Conservation (phyloP, 164 flowering plant genomes). For the Cinnamomum chago region DNA sequence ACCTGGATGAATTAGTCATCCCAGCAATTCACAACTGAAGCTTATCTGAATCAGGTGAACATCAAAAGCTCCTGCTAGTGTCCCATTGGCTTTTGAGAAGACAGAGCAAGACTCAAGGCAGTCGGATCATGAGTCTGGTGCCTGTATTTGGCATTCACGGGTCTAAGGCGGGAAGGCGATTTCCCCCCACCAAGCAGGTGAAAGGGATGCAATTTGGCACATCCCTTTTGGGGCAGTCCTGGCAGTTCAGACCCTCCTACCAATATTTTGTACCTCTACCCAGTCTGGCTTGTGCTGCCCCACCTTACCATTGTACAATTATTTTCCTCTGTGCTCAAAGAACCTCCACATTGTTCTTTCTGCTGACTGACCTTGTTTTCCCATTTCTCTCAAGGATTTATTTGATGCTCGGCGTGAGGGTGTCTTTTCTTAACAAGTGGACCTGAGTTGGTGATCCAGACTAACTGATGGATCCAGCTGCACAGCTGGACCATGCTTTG, state of each 20-base stretch:
- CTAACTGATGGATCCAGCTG: neutral
- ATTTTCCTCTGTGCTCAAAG: conserved; percentile 10
- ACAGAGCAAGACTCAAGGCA: conserved; percentile 3
- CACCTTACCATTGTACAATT: conserved; percentile 15
- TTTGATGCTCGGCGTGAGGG: neutral
- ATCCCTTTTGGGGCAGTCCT: neutral
- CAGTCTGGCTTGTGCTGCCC: neutral
- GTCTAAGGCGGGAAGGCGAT: neutral
- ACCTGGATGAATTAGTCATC: conserved; percentile 21
- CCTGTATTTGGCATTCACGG: neutral
- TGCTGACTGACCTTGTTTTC: neutral
- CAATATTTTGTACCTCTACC: conserved; percentile 4
- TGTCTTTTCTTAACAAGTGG: neutral
- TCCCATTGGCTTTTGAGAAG: conserved; percentile 4
- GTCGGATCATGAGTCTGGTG: conserved; percentile 1
- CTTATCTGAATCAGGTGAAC: conserved; percentile 3
- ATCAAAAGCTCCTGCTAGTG: neutral
- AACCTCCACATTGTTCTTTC: neutral
- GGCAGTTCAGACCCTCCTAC: conserved; percentile 6
- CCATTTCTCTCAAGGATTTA: neutral
- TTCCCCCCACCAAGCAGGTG: neutral
- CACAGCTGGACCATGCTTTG: neutral
- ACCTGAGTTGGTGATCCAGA: neutral
- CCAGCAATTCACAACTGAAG: neutral
- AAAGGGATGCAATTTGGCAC: conserved; percentile 1